These are phyloP conservation scores for Lentinula detonsa DNA, from an alignment of 768 basidiomycete genomes.

Conservation along the genomic window DNA sequence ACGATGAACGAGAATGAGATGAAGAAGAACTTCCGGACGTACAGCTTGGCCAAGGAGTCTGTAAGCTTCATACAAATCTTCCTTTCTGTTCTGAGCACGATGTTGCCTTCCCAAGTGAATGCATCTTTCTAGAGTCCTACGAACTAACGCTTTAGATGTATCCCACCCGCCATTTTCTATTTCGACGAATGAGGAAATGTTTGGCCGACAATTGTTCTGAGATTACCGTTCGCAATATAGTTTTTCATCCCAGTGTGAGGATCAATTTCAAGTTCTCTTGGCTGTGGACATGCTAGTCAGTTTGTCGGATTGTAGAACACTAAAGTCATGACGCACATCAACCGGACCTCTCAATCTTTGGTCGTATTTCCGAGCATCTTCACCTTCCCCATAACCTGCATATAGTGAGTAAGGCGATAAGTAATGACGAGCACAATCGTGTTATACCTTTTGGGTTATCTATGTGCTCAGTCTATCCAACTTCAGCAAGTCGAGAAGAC, in stretches of 20 bases:
- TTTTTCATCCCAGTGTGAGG: slow-evolving; percentile 90
- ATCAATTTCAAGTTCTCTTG: slow-evolving; percentile 81
- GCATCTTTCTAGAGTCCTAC: slow-evolving; percentile 69
- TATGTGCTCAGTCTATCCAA: slow-evolving; percentile 69
- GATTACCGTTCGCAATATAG: slow-evolving; percentile 75
- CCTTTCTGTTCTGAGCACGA: slow-evolving; percentile 48
- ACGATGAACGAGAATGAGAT: background rate
- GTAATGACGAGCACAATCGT: background rate
- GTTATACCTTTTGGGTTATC: slow-evolving; percentile 72
- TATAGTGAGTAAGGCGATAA: background rate
- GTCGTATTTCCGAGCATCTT: slow-evolving; percentile 78
- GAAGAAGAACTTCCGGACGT: slow-evolving; percentile 17
- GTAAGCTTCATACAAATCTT: slow-evolving; percentile 75
- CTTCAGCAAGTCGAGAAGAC: background rate
- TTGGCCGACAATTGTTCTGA: background rate
- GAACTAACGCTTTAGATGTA: slow-evolving; percentile 74
- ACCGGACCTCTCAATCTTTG: slow-evolving; percentile 76
- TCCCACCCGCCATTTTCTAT: slow-evolving; percentile 77
- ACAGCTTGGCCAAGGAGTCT: slow-evolving; percentile 71
- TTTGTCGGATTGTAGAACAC: background rate
- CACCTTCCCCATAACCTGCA: slow-evolving; percentile 65
- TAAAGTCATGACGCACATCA: slow-evolving; percentile 38
- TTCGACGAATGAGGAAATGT: background rate
- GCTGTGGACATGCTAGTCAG: slow-evolving; percentile 30
- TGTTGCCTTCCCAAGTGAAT: slow-evolving; percentile 72